Conservation (phyloP, 768 basidiomycete species). For the Sporobolomyces phaffii region DNA sequence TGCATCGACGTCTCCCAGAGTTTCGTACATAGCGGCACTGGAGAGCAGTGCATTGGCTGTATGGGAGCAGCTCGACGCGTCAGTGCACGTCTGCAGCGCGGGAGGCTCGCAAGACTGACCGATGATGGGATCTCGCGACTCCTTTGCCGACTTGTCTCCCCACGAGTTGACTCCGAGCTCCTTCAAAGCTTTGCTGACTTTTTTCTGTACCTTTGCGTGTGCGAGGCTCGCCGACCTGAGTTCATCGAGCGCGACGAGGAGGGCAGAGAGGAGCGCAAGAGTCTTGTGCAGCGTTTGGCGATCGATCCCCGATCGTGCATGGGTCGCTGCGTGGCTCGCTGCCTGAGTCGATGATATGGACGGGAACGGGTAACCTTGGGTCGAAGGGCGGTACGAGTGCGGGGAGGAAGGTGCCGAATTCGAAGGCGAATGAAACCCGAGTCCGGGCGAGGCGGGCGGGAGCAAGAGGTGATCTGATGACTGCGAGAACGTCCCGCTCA, state of each 20-base stretch:
- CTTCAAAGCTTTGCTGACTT: conserved; percentile 14
- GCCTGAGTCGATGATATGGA: not conserved
- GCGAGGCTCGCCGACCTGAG: conserved; percentile 1
- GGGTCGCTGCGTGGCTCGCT: too few relatives aligned
- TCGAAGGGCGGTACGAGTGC: too few relatives aligned
- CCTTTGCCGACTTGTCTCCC: conserved; percentile 3
- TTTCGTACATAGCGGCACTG: conserved; percentile 17
- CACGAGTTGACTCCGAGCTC: conserved; percentile 25
- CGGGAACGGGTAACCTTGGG: not conserved
- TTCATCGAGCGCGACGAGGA: conserved; percentile 39
- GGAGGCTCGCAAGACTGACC: too few relatives aligned
- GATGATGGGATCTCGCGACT: not conserved
- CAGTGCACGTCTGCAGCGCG: too few relatives aligned
- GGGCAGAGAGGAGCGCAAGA: conserved; percentile 6
- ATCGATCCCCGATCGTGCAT: conserved; percentile 21
- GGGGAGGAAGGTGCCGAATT: conserved; percentile 5
- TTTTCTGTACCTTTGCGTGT: conserved; percentile 25
- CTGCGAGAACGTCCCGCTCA: conserved; percentile 17
- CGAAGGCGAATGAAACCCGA: not conserved
- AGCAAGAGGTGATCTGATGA: not conserved
- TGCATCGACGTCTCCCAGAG: conserved; percentile 16
- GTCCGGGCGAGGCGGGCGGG: not conserved
- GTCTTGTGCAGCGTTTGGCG: conserved; percentile 34
- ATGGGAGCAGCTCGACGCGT: too few relatives aligned
- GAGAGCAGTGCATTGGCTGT: conserved; percentile 14